These are phyloP conservation scores for Gossypium schwendimanii DNA, from an alignment of 441 rosid genomes.

Conservation along the genomic window DNA sequence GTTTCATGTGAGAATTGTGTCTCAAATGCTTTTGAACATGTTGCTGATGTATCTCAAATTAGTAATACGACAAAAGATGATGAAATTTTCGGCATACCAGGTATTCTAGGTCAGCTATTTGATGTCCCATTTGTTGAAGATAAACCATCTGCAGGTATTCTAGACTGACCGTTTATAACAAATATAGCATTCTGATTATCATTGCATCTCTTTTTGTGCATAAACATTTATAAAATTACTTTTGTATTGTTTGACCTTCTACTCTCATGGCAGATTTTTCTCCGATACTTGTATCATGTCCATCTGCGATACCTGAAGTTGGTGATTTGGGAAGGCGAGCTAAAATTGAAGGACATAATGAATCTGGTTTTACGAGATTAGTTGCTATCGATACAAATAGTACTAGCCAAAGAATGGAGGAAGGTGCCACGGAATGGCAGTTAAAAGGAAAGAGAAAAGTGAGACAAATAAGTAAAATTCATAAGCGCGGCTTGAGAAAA, in stretches of 20 bases:
- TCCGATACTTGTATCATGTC: slow-evolving; percentile 21
- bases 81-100: slow-evolving; percentile 40
- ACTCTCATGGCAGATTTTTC: slow-evolving; percentile 34
- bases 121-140: slow-evolving; percentile 77
- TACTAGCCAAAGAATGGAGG: slow-evolving; percentile 54
- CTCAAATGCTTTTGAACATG: slow-evolving; percentile 40
- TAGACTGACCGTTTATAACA: neutral
- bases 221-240: neutral
- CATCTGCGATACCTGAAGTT: slow-evolving; percentile 34
- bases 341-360: slow-evolving; percentile 42
- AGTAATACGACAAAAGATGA: slow-evolving; percentile 45
- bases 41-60: slow-evolving; percentile 35
- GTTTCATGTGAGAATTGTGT: slow-evolving; percentile 55
- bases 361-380: slow-evolving; percentile 34
- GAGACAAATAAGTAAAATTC: slow-evolving; percentile 51
- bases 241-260: neutral
- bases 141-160: slow-evolving; percentile 60
- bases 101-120: slow-evolving; percentile 44
- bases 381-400: slow-evolving; percentile 23
- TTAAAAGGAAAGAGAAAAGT: slow-evolving; percentile 87
- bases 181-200: neutral
- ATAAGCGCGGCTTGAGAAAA: slow-evolving; percentile 48
- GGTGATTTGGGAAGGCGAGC: slow-evolving; percentile 38
- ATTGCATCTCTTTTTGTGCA: neutral
- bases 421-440: slow-evolving; percentile 80